phyloP scores from a whole-genome alignment of 768 basidiomycete genomes.

The Solioccasus polychromus region DNA sequence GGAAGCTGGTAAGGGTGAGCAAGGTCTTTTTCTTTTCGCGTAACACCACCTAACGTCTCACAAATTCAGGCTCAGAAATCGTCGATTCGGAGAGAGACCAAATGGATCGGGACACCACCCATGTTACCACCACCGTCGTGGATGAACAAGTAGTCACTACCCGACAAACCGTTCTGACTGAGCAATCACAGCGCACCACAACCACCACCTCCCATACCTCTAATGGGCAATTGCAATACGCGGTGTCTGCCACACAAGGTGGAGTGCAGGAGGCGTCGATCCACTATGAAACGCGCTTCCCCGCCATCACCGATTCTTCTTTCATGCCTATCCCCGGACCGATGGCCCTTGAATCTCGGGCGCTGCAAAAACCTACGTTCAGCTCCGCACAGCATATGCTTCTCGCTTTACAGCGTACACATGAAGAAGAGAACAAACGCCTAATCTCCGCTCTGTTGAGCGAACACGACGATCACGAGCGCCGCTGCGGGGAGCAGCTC shows the following conservation, averaged over 20 bases:
- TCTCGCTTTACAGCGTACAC: neutral
- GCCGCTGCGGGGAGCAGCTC: too few species aligned
- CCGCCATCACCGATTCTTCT: neutral
- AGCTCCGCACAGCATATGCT: neutral
- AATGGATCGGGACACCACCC: too few species aligned
- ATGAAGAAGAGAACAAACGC: too few species aligned
- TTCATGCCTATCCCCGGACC: too few species aligned
- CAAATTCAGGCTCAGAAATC: neutral
- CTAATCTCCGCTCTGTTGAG: too few species aligned
- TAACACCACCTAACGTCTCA: conserved; percentile 2
- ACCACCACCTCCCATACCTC: neutral
- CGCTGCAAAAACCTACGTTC: neutral
- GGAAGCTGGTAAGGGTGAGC: neutral
- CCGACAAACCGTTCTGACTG: neutral
- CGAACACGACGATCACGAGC: too few species aligned
- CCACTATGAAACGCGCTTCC: too few species aligned
- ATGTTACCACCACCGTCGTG: neutral
- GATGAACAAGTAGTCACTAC: neutral
- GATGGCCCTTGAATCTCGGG: neutral
- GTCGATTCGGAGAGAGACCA: neutral
- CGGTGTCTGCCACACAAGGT: too few species aligned
- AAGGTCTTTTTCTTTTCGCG: neutral
- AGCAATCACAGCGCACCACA: neutral
- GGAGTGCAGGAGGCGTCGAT: too few species aligned
- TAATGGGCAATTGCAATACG: neutral